These are phyloP conservation scores for Westerdykella sp. DNA, from an alignment of 2,329 filamentous ascomycete genomes.

Conservation along the genomic window DNA sequence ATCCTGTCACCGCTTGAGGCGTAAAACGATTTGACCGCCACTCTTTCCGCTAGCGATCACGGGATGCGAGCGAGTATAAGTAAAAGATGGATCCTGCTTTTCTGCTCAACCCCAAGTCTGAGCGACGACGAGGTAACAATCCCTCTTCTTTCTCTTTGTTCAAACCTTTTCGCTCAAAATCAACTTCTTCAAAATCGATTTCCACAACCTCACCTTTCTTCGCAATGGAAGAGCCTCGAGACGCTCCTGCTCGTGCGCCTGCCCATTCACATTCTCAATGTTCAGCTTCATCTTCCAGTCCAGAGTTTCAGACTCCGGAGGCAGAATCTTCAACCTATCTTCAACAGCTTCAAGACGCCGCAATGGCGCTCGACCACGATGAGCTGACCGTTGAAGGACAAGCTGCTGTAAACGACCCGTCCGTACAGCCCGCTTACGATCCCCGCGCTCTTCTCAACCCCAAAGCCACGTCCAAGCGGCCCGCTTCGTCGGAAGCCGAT, in stretches of 20 bases:
- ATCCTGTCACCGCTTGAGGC: too few species aligned
- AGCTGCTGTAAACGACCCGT: neutral
- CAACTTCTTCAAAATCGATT: neutral
- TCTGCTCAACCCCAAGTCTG: slow-evolving; percentile 13
- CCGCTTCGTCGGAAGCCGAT: slow-evolving; percentile 19
- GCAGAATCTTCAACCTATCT: too few species aligned
- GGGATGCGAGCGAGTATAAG: neutral
- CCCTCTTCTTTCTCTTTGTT: neutral
- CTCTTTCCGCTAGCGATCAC: too few species aligned
- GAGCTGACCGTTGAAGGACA: slow-evolving; percentile 16
- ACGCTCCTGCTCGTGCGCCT: neutral
- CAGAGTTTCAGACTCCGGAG: too few species aligned
- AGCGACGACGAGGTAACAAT: slow-evolving; percentile 12
- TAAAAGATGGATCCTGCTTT: slow-evolving; percentile 11
- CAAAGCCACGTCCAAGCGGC: slow-evolving; percentile 26
- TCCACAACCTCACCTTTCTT: slow-evolving; percentile 3
- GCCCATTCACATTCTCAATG: neutral
- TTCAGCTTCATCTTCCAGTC: neutral
- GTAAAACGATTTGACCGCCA: too few species aligned
- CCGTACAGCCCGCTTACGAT: slow-evolving; percentile 13
- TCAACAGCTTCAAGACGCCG: neutral
- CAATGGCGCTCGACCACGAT: neutral
- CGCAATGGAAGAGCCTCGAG: neutral
- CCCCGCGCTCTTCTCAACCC: slow-evolving; percentile 33
- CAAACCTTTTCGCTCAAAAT: neutral